Evolutionary conservation across 2,329 filamentous ascomycete species (phyloP), one percentile per base, ranked within the genome.

Genomic region (Venturia nashicola): DNA sequence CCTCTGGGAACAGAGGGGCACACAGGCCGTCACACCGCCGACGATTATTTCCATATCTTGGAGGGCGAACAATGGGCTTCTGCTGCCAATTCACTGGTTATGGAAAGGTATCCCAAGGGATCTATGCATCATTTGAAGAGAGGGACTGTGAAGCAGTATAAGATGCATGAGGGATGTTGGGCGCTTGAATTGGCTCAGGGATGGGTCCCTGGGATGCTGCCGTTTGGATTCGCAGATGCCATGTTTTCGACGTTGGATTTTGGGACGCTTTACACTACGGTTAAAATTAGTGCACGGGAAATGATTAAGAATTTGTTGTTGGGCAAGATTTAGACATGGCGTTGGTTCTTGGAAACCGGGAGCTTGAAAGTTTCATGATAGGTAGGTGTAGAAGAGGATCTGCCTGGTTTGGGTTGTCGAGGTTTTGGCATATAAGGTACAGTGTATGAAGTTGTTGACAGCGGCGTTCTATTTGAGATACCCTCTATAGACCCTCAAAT

Each of bases 21-120:
- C 80, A 85, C 85, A 1, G 91, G 91, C 67, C 88, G 91, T 61
- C 91, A 96, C 81, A 93, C 90, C 14, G 91, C 91, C 18, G 89
- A 96, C 77, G 91, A 96, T 80, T 96, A 94, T 81, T 96, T 96
- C 82, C 85, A 92, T 80, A 96, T 96, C 80, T 81, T 96, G 40
- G 80, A 80, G 42, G 91, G 91, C 70, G 85, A 86, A 70, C 86
- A 96, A 77, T 80, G 84, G 70, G 88, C 90, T 68, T 92, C 91
- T 79, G 81, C 48, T n/a, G 46, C 61, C n/a, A 43, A 64, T 83
- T 5, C 84, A 86, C 2, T 87, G 87, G 68, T 73, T 79, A 67
- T 90, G 75, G 80, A 83, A 73, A 78, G 86, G 42, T 93, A 91
- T 77, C 80, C 83, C 0, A 76, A 83, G 63, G 89, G 89, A 44